Evolutionary conservation across 2,329 filamentous ascomycete genomes (phyloP), one percentile per base, ranked within the genome.

Genomic region (Metarhizium humberi): DNA sequence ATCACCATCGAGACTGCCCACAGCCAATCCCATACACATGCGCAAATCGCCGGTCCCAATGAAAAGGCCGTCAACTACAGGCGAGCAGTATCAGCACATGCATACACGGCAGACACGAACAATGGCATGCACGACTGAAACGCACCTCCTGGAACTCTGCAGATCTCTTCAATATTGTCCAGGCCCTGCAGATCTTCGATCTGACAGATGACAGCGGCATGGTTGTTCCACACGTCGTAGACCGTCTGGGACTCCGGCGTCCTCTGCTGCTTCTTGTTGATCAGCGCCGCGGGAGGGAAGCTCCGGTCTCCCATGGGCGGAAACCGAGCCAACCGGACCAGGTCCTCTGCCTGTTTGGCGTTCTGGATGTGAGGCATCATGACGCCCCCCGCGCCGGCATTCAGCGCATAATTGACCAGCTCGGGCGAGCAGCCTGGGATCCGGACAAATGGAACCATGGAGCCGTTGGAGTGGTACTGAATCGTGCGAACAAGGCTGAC

Each of bases 281-380:
- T 20, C 29, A 55, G 34, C 2, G 53, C 53, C 18, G 47, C 49
- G 11, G 53, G 53, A 8, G 53, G 53, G 7, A 55, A 51, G 42
- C 53, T 55, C 16, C 53, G 53, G 32, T 55, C 49, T 5, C 53
- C 53, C 20, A 34, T n/a, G 8, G 53, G 53, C 48, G 53, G 49
- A n/a, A 55, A 55, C 2, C 49, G 53, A 14, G 49, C 32, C 10
- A 55, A 34, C 14, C 53, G 53, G 6, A 55, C 53, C 13, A 55
- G 30, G 11, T 46, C 34, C n/a, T 55, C 53, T 45, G 53, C 53
- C 30, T 55, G 53, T 18, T 32, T 45, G 11, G 47, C 49, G 14
- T 46, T 55, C 7, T 55, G 53, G 13, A 55, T 36, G 48, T 55
- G 53, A 34, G 53, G 53, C 53, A 55, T 55, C 38, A 55, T 18